Evolutionary conservation across 164 flowering plant species (phyloP).

Genomic region (Kalanchoe fedtschenkoi): DNA sequence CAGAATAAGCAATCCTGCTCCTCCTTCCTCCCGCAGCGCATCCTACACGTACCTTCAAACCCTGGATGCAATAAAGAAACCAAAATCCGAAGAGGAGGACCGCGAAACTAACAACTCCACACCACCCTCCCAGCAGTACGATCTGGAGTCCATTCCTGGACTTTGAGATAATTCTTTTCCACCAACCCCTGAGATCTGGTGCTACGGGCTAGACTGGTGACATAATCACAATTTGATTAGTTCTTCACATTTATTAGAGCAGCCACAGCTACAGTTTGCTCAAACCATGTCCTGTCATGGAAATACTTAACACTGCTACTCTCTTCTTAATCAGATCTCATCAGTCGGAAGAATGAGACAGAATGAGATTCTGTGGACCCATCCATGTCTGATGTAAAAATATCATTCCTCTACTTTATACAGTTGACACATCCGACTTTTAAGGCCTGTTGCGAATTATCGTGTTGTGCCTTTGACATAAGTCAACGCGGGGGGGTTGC

Average conservation of each 20-base stretch:
- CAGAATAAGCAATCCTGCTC: conserved; percentile 71
- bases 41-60: conserved; percentile 57
- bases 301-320: too few relatives aligned
- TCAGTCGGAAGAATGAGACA: too few relatives aligned
- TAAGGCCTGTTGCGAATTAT: too few relatives aligned
- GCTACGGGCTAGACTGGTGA: background rate
- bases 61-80: conserved; percentile 45
- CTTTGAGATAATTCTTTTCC: conserved; percentile 29
- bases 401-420: too few relatives aligned
- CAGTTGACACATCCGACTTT: too few relatives aligned
- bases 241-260: background rate
- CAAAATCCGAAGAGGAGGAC: conserved; percentile 25
- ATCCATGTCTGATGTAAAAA: too few relatives aligned
- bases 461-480: too few relatives aligned
- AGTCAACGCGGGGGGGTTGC: too few relatives aligned
- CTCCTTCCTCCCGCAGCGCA: conserved; percentile 34
- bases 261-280: background rate
- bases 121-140: conserved; percentile 49
- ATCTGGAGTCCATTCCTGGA: conserved; percentile 91
- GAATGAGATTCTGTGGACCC: too few relatives aligned
- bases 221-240: background rate
- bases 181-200: background rate
- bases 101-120: conserved; percentile 18
- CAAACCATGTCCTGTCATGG: background rate
- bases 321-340: too few relatives aligned